Conservation (phyloP, 768 basidiomycete species). For the Boletales sp. region DNA sequence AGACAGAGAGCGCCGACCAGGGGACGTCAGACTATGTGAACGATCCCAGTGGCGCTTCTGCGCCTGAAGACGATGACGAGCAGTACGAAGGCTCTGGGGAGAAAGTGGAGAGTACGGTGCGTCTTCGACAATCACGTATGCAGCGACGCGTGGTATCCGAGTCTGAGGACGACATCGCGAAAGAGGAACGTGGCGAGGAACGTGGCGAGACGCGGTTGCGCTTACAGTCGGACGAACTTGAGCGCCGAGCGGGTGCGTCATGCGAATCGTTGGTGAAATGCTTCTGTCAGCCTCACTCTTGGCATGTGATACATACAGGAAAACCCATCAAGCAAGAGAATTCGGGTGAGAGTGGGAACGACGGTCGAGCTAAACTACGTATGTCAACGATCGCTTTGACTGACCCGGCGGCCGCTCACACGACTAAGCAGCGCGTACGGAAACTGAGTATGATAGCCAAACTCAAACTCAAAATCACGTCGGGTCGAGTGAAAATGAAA, state of each 20-base stretch:
- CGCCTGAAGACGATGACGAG: slow-evolving; percentile 1
- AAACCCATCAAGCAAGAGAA: not conserved
- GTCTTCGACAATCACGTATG: too few relatives aligned
- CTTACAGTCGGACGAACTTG: too few relatives aligned
- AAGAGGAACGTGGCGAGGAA: not conserved
- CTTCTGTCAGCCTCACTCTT: not conserved
- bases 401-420: not conserved
- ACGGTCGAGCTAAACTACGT: slow-evolving; percentile 1
- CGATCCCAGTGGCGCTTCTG: not conserved
- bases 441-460: slow-evolving; percentile 3
- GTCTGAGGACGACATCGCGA: slow-evolving; percentile 1
- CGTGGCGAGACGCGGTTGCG: not conserved
- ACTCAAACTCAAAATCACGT: not conserved
- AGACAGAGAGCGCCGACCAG: not conserved
- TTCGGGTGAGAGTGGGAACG: not conserved
- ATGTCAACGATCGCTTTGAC: not conserved
- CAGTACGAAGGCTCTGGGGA: too few relatives aligned
- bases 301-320: slow-evolving; percentile 7
- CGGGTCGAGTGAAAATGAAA: slow-evolving; percentile 8
- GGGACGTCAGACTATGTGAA: slow-evolving; percentile 5
- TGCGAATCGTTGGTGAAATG: too few relatives aligned
- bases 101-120: too few relatives aligned
- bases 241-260: too few relatives aligned
- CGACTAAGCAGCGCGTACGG: not conserved
- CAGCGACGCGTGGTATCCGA: too few relatives aligned